Base-by-base conservation (phyloP, 371 early-diverging fungal genomes). In the Dichotomocladium elegans region DNA sequence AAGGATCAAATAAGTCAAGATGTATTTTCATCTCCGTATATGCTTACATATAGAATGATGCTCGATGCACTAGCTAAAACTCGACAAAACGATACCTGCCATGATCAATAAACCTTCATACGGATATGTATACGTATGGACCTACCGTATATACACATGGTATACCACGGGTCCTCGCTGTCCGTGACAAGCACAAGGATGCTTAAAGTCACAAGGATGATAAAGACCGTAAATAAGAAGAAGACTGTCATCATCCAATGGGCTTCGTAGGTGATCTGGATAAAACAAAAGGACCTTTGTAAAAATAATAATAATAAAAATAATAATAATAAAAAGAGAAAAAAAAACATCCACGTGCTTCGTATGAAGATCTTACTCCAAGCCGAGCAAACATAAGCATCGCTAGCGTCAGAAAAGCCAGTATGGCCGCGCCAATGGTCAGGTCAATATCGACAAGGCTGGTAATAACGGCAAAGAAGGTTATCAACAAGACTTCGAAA, bases 171-270 rank as follows among this genome's bases (percentile, higher is more conserved):
- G 25, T 58, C 58, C 8, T 0, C 19, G 2, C 41, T 22, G 17
- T 50, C 45, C 3, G 57, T 57, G 14, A 53, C 11, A 17, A 30
- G 15, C 12, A 30, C 52, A 2, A 57, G 44, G 5, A 51, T 51
- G n/a, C 26, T 54, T 12, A 59, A 25, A 11, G 33, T 59, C 12
- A 53, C 25, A 27, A 45, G 46, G 3, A 59, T 52, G 17, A 59
- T 40, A 0, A 37, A 42, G n/a, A 27, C 34, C 49, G 53, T 53
- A 25, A 48, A 40, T 19, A 53, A n/a, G 10, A 41, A 46, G 21
- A 59, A 53, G 10, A 53, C 12, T 3, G 51, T 37, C 44, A 59
- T 59, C 49, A 51, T 45, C 59, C 53, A 48, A 26, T 53, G 53
- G 1, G 21, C 35, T 30, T 58, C 58, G 24, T 47, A 26, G 3